These are phyloP conservation scores for Rubus idaeus DNA, from an alignment of 306 rosid species.

Conservation along the genomic window DNA sequence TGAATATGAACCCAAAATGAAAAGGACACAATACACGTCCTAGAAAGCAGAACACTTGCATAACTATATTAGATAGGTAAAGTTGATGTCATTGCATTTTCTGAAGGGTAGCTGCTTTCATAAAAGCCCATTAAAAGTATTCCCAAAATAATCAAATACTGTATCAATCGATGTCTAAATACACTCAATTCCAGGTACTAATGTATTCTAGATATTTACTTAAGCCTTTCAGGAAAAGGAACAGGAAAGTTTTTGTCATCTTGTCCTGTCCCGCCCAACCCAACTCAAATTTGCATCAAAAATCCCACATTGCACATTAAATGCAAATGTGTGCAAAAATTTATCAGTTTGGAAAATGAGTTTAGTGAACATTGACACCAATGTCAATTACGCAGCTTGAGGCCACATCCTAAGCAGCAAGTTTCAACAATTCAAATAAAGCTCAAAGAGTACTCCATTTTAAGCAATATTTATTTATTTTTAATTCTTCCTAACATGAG, in stretches of 20 bases:
- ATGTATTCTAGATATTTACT: conserved; percentile 2
- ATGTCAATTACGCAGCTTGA: background rate
- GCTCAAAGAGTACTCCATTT: background rate
- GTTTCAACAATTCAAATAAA: background rate
- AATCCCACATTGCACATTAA: background rate
- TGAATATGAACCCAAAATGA: background rate
- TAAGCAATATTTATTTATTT: background rate
- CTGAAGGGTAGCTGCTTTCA: background rate
- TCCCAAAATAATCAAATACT: background rate
- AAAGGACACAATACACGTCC: background rate
- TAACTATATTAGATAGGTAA: background rate
- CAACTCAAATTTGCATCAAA: background rate
- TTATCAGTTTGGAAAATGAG: background rate
- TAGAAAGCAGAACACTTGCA: background rate
- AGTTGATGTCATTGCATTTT: background rate
- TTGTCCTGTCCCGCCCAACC: background rate
- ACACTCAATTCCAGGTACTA: background rate
- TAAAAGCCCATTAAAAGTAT: background rate
- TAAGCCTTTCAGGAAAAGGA: background rate
- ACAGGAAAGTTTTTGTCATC: background rate
- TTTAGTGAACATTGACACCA: background rate
- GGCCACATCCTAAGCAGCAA: background rate
- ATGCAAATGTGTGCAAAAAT: background rate
- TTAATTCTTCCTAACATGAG: background rate
- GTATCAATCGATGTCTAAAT: background rate